Conservation (phyloP, 1,139 yeast species). For the Yamadazyma triangularis region DNA sequence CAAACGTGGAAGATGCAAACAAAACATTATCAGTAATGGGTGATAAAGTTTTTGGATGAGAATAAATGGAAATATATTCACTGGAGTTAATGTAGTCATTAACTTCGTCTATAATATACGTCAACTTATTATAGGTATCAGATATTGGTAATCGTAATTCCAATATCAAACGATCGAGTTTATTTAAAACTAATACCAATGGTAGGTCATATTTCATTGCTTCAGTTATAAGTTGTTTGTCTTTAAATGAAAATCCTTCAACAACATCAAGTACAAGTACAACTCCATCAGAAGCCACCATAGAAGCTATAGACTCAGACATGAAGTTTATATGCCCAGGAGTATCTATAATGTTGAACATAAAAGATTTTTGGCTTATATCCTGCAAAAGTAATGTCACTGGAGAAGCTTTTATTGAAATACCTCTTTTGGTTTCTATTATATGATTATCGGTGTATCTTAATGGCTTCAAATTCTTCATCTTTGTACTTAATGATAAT, state of each 20-base stretch:
- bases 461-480: constrained; percentile 37
- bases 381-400: constrained; percentile 61
- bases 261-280: constrained; percentile 76
- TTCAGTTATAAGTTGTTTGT: constrained; percentile 45
- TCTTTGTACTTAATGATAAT: constrained; percentile 20
- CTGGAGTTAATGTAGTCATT: constrained; percentile 45
- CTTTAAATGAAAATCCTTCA: constrained; percentile 67
- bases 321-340: constrained; percentile 89
- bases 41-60: constrained; percentile 38
- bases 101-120: constrained; percentile 57
- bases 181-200: constrained; percentile 65
- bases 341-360: constrained; percentile 68
- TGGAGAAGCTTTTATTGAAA: constrained; percentile 62
- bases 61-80: constrained; percentile 21
- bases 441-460: constrained; percentile 69
- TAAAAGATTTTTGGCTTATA: constrained; percentile 50
- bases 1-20: constrained; percentile 65
- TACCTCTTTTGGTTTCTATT: constrained; percentile 66
- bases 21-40: constrained; percentile 65
- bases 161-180: constrained; percentile 74
- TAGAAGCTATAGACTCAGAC: constrained; percentile 64
- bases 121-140: constrained; percentile 69
- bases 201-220: constrained; percentile 47
- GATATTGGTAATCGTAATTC: constrained; percentile 73
- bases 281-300: constrained; percentile 60